Evolutionary conservation across 306 rosid species (phyloP), one percentile per base, ranked within the genome.

Genomic region (Cicer arietinum): DNA sequence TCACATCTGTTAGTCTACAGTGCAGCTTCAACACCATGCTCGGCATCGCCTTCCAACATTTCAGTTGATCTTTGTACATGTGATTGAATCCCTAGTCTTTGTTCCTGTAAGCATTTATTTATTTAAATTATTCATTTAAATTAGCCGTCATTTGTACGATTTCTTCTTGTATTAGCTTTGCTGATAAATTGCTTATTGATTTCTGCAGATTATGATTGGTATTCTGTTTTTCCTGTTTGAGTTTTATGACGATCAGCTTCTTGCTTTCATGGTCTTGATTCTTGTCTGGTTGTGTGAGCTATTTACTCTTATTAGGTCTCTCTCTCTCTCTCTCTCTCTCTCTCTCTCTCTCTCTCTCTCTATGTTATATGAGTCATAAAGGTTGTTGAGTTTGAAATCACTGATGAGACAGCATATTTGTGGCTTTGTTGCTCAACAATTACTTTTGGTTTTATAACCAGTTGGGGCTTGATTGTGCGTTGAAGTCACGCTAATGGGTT

Each of bases 21-120:
- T 94, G 92, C 99, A 94, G 92, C 99, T 92, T 86, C 98, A 94
- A 75, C 99, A 92, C 84, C 99, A 94, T 75, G 99, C 99, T 70
- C 98, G 93, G 50, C 98, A 94, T 74, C 95, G 75, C 73, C 99
- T 94, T 80, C 99, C 99, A 43, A 92, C 96, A 73, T 94, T 94
- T 82, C 99, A 94, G 82, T 85, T 94, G 83, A 92, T 94, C 73
- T 94, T 94, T 85, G 99, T 92, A 76, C 99, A 94, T 79, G 99
- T 94, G 47, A 92, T 94, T 63, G 99, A 94, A 89, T 94, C 99
- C 25, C 90, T 94, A 14, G 99, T 94, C 79, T 94, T 94, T 88
- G 99, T 94, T 76, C 99, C 99, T 69, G 98, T 92, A 88, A 88
- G 90, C 54, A 57, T 79, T 67, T 53, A 7, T 74, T 75, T 45